A percentile compares a stretch with the other conserved stretches of the same genome.
These are phyloP conservation scores for Moelleriella libera DNA, from an alignment of 2,329 filamentous ascomycete genomes.

Conservation along the genomic window DNA sequence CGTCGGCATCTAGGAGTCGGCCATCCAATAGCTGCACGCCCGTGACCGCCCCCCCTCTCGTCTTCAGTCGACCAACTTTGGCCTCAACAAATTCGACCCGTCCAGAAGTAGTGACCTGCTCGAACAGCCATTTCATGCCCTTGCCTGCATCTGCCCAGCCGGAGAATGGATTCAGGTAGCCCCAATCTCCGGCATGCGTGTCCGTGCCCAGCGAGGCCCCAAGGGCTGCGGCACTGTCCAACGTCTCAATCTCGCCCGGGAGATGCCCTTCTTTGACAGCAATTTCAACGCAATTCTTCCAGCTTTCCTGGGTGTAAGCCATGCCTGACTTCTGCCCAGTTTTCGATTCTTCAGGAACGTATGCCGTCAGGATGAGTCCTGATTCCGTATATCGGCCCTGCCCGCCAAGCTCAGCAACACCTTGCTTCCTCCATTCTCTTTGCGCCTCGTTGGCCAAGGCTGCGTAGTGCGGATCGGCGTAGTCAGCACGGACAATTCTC, in stretches of 20 bases:
- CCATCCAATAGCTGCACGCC: conserved; percentile 33
- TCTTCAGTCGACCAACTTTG: conserved; percentile 28
- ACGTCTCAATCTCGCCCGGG: conserved; percentile 25
- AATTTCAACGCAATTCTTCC: conserved; percentile 44
- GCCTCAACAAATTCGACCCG: conserved; percentile 42
- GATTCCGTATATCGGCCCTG: conserved; percentile 56
- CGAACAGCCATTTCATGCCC: conserved; percentile 50
- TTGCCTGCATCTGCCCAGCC: conserved; percentile 73
- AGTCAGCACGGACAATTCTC: conserved; percentile 59
- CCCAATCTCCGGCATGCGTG: conserved; percentile 45
- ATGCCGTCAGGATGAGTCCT: conserved; percentile 52
- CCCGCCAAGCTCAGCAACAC: conserved; percentile 40
- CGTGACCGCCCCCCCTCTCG: conserved; percentile 25
- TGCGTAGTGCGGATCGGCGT: conserved; percentile 66
- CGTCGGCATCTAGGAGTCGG: conserved; percentile 39
- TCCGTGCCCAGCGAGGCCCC: conserved; percentile 28
- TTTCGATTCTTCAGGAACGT: conserved; percentile 20
- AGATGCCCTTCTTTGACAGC: conserved; percentile 21
- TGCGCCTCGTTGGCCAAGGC: conserved; percentile 59
- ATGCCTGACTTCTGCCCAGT: conserved; percentile 28
- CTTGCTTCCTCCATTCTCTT: conserved; percentile 49
- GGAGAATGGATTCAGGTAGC: conserved; percentile 59
- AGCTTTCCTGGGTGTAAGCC: conserved; percentile 46
- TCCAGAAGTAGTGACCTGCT: conserved; percentile 36
- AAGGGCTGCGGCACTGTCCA: conserved; percentile 31